These are phyloP conservation scores for Neonectria faginata DNA, from an alignment of 2,329 filamentous ascomycete genomes.

Conservation along the genomic window DNA sequence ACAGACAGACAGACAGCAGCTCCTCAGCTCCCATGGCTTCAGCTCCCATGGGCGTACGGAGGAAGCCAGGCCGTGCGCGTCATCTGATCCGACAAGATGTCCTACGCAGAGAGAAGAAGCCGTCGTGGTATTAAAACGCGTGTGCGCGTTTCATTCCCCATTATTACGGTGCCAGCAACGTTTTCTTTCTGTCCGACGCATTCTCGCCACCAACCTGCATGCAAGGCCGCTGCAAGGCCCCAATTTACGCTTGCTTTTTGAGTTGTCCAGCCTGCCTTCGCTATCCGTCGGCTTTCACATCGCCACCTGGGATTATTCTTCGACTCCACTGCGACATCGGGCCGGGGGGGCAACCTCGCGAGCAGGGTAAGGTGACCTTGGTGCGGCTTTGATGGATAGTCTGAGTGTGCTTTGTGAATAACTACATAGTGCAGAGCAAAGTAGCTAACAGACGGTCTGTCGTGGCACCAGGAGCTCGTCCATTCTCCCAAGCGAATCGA, in stretches of 20 bases:
- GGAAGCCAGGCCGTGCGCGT: neutral
- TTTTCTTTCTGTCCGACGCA: neutral
- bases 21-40: neutral
- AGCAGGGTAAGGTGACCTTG: constrained; percentile 28
- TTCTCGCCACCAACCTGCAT: constrained; percentile 24
- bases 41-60: neutral
- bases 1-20: neutral
- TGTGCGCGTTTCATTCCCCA: neutral
- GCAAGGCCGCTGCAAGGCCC: constrained; percentile 32
- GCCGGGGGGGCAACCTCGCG: constrained; percentile 7
- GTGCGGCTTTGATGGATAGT: too few relatives aligned
- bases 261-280: constrained; percentile 5
- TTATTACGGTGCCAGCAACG: constrained; percentile 8
- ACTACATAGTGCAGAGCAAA: neutral
- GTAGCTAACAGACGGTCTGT: constrained; percentile 6
- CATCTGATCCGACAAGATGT: neutral
- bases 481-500: neutral
- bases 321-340: constrained; percentile 29
- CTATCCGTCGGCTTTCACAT: constrained; percentile 4
- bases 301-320: constrained; percentile 3
- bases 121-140: neutral
- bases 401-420: neutral
- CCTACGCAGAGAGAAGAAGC: neutral
- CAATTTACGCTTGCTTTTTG: constrained; percentile 29
- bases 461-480: constrained; percentile 8